Base-by-base conservation (phyloP, 805 yeast species). In the Naumovozyma baii region DNA sequence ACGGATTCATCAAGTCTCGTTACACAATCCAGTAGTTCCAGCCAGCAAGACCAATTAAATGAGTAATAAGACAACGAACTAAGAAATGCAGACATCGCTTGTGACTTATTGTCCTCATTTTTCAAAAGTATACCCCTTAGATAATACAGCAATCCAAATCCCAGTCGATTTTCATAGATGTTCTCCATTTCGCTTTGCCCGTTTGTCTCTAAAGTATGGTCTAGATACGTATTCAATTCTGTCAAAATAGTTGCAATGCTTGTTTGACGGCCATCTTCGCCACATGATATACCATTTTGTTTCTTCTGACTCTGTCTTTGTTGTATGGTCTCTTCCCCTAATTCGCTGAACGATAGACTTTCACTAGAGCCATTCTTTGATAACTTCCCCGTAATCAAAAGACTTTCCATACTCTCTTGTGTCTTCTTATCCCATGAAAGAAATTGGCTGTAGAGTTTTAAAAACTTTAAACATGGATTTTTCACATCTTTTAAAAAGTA, bases 21-120 rank as follows among this genome's bases (percentile, higher is more conserved):
- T 20, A 85, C 62, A 39, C 84, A 76, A 3, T 75, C 65, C 10
- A 77, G 64, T 31, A 92, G 66, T 54, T 90, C 96, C 41, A 72
- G 69, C 96, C 96, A 92, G 42, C 92, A 82, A 39, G 88, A 74
- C 98, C 98, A 92, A 58, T 90, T 90, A 58, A 71, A 83, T 0
- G 96, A 95, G 50, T 80, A 86, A 20, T 70, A 37, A 18, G 70
- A 64, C 12, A 90, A 54, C 1, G 96, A 80, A 35, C 68, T 69
- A 22, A 77, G 66, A 25, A 88, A 69, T 34, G 66, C 65, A 18
- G 71, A 66, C 41, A 80, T 77, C 0, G 96, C 96, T 28, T 65
- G 57, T 2, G 63, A 48, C n/a, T 62, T 61, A 46, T 80, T 77
- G 36, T 78, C 77, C 50, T 80, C 80, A 18, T 45, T 42, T 49